A percentile compares a stretch with the other conserved stretches of the same genome.
Conservation (phyloP, 2,329 filamentous ascomycete species). For the Apiospora saccharicola region DNA sequence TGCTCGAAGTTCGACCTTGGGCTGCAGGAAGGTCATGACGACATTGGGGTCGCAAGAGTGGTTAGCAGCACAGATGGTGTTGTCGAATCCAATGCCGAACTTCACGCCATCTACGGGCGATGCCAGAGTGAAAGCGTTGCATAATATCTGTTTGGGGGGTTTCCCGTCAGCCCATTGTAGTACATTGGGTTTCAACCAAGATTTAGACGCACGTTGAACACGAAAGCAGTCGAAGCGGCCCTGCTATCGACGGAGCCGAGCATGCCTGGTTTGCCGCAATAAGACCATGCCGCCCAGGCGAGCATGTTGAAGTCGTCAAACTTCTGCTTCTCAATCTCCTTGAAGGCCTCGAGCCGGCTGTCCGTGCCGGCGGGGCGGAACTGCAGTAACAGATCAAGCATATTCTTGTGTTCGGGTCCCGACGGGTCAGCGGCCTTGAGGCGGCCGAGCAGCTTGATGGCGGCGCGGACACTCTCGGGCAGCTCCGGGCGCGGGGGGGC, state of each 20-base stretch:
- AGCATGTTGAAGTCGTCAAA: constrained; percentile 35
- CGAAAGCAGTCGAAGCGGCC: constrained; percentile 29
- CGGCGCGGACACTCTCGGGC: constrained; percentile 34
- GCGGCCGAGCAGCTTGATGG: constrained; percentile 38
- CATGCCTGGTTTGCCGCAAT: constrained; percentile 31
- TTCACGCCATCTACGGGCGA: constrained; percentile 34
- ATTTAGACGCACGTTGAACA: constrained; percentile 35
- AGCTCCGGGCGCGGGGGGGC: constrained; percentile 35
- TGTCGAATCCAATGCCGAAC: constrained; percentile 37
- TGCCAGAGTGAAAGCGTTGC: constrained; percentile 32
- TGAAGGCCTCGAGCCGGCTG: constrained; percentile 30
- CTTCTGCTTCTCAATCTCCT: constrained; percentile 31
- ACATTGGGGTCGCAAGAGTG: constrained; percentile 62
- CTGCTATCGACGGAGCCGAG: constrained; percentile 30
- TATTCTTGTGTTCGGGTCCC: constrained; percentile 28
- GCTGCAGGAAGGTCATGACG: constrained; percentile 55
- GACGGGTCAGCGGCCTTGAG: constrained; percentile 32
- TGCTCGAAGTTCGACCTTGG: constrained; percentile 50
- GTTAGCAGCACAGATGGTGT: constrained; percentile 46
- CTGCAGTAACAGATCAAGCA: constrained; percentile 31
- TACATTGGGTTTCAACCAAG: constrained; percentile 20
- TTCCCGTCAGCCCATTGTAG: not conserved
- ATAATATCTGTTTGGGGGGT: constrained; percentile 32
- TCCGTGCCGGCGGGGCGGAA: constrained; percentile 33
- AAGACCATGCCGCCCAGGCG: constrained; percentile 35